Conservation (phyloP, 768 basidiomycete species). For the Russula brevipes region DNA sequence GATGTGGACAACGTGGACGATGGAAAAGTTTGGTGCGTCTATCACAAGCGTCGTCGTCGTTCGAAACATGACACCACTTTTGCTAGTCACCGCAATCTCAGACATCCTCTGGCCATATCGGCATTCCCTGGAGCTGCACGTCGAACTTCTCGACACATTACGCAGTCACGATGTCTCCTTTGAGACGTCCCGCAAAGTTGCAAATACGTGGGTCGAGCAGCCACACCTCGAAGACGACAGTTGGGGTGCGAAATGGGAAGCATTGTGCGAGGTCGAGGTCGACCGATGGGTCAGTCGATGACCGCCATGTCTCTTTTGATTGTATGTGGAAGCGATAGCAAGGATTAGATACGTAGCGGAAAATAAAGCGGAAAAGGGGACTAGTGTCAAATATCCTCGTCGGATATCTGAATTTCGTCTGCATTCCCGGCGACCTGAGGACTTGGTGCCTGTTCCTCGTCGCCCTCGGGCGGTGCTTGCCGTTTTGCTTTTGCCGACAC, state of each 20-base stretch:
- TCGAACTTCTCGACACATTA: constrained; percentile 50
- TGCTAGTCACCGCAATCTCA: constrained; percentile 50
- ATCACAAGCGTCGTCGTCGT: not conserved
- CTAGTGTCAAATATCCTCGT: constrained; percentile 47
- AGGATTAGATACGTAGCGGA: constrained; percentile 1
- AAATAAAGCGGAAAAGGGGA: constrained; percentile 1
- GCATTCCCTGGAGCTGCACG: constrained; percentile 55
- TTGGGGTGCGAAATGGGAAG: constrained; percentile 74
- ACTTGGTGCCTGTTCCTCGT: constrained; percentile 14
- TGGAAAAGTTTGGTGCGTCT: constrained; percentile 67
- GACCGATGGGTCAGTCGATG: constrained; percentile 54
- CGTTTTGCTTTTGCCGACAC: constrained; percentile 70
- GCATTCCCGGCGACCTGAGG: constrained; percentile 43
- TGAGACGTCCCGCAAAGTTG: constrained; percentile 56
- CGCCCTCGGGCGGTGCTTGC: constrained; percentile 38
- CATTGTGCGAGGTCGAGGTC: constrained; percentile 70
- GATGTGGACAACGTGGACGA: constrained; percentile 77
- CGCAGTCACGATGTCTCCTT: constrained; percentile 65
- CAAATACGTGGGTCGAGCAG: constrained; percentile 66
- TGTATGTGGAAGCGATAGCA: constrained; percentile 4
- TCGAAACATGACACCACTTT: not conserved
- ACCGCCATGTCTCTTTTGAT: not conserved
- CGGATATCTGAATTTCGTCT: constrained; percentile 86
- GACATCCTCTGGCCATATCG: constrained; percentile 59
- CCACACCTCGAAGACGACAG: constrained; percentile 59